Evolutionary conservation across 2,329 filamentous ascomycete genomes (phyloP).

Genomic region (Ophiostoma fasciatum): DNA sequence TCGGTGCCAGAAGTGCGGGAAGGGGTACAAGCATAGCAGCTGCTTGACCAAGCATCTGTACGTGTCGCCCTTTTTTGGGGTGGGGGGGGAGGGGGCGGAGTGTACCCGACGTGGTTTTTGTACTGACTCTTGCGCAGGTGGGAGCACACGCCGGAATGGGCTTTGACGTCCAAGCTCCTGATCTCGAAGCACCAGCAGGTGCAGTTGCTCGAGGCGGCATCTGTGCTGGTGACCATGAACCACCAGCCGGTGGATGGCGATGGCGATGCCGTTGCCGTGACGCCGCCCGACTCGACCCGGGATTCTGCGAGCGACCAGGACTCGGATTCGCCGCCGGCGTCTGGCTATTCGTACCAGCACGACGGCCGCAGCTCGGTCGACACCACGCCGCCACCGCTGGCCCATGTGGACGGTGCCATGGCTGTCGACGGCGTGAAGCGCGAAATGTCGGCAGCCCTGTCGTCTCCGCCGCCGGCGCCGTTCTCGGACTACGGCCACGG

Average conservation of each 20-base stretch:
- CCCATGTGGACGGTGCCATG: conserved; percentile 44
- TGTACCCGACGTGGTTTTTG: too few relatives aligned
- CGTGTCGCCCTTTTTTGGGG: too few relatives aligned
- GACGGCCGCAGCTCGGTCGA: conserved; percentile 74
- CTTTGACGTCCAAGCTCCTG: conserved; percentile 87
- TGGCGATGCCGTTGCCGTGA: conserved; percentile 16
- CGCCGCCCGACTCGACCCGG: conserved; percentile 50
- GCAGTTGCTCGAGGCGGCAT: conserved; percentile 88
- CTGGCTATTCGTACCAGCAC: conserved; percentile 63
- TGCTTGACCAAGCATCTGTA: conserved; percentile 99
- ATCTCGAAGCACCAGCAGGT: conserved; percentile 99
- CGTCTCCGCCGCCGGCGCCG: conserved; percentile 13
- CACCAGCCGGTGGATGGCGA: conserved; percentile 15
- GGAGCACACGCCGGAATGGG: conserved; percentile 99
- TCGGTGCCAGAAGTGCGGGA: conserved; percentile 94
- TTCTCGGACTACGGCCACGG: conserved; percentile 19
- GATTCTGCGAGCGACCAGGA: conserved; percentile 66
- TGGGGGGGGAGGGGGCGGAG: too few relatives aligned
- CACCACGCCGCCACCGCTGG: conserved; percentile 69
- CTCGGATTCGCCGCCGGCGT: conserved; percentile 67
- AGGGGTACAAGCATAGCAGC: conserved; percentile 99
- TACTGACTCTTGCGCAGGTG: too few relatives aligned
- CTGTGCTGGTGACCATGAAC: conserved; percentile 90
- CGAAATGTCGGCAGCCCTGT: conserved; percentile 26
- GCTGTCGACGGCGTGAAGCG: conserved; percentile 29